A percentile compares a stretch with the other conserved stretches of the same genome.
Evolutionary conservation across 2,329 filamentous ascomycete species (phyloP).

Genomic region (Aspergillus sclerotialis): DNA sequence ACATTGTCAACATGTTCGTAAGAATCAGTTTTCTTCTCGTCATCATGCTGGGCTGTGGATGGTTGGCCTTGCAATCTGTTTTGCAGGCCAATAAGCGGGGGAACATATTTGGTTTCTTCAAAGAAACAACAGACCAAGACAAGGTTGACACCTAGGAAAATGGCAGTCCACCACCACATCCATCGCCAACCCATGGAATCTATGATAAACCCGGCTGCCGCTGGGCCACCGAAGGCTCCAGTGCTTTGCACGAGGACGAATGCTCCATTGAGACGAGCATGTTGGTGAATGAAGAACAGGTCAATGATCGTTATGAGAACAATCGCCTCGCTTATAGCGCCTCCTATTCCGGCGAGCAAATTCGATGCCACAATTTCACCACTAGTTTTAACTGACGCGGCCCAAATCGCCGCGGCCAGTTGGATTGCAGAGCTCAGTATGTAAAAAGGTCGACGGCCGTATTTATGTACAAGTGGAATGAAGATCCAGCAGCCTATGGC

Average conservation of each 20-base stretch:
- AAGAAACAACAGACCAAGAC: neutral
- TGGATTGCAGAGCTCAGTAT: neutral
- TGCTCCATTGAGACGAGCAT: neutral
- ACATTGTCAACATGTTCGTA: too few relatives aligned
- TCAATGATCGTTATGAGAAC: neutral
- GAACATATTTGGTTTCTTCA: constrained; percentile 6
- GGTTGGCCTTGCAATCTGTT: constrained; percentile 2
- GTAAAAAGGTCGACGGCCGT: constrained; percentile 7
- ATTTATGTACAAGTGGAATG: constrained; percentile 7
- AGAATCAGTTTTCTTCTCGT: constrained; percentile 3
- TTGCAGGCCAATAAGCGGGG: constrained; percentile 6
- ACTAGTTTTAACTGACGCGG: neutral
- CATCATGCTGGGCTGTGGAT: neutral
- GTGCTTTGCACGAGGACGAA: neutral
- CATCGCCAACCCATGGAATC: neutral
- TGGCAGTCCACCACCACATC: neutral
- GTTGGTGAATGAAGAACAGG: neutral
- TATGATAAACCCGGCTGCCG: neutral
- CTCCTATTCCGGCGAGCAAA: neutral
- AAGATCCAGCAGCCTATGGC: constrained; percentile 8
- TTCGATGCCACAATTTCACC: neutral
- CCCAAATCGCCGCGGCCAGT: neutral
- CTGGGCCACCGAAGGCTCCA: neutral
- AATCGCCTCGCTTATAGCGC: neutral
- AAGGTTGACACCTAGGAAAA: neutral